Conservation (phyloP, 2,329 filamentous ascomycete genomes). For the Xylariaceae sp. region DNA sequence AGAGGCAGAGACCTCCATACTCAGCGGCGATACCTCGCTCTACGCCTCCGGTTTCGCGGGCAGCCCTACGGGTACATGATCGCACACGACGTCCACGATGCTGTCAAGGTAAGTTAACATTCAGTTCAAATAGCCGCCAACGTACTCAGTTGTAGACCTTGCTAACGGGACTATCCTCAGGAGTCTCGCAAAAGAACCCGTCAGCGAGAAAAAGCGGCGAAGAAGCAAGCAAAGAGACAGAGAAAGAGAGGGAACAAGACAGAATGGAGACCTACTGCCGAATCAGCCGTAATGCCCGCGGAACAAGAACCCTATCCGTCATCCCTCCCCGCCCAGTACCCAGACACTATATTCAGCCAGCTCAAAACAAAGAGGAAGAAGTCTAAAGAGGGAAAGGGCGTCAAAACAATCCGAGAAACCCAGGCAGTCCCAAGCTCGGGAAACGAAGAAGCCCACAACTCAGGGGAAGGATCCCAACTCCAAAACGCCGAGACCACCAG, state of each 20-base stretch:
- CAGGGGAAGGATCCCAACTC: neutral
- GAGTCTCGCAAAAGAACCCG: slow-evolving; percentile 18
- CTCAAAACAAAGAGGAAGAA: neutral
- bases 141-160: neutral
- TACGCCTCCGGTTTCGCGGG: slow-evolving; percentile 31
- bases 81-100: slow-evolving; percentile 36
- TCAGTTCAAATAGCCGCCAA: neutral
- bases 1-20: slow-evolving; percentile 35
- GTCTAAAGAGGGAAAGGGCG: neutral
- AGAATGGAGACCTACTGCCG: neutral
- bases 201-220: no score
- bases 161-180: slow-evolving; percentile 1
- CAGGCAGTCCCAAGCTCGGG: neutral
- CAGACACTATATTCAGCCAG: neutral
- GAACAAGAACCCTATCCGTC: neutral
- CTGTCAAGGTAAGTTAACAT: slow-evolving; percentile 23
- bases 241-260: neutral
- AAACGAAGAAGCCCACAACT: no score
- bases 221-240: slow-evolving; percentile 9
- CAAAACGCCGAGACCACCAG: neutral
- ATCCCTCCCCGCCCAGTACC: neutral
- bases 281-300: neutral
- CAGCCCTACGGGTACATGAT: slow-evolving; percentile 34
- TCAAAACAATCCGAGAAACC: neutral
- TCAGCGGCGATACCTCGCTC: slow-evolving; percentile 29